Base-by-base conservation (phyloP, 1,284 basidiomycete genomes). In the Apiotrichum akiyoshidainum region DNA sequence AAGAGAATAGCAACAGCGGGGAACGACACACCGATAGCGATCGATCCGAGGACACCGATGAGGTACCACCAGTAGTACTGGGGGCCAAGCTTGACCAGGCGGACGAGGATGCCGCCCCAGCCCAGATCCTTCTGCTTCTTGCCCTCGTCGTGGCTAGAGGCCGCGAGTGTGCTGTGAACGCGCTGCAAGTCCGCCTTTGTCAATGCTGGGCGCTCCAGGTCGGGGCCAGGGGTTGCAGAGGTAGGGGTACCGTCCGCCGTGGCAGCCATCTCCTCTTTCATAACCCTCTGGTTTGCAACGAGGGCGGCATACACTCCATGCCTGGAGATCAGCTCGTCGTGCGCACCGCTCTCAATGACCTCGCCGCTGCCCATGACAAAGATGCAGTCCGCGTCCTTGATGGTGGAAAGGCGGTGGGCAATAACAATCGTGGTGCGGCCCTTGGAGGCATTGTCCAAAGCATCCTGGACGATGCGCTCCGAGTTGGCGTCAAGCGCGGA, bases 381-480 rank as follows among this genome's bases (percentile, higher is more conserved):
- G 66, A 97, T 97, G 66, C 86, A 82, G 78, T 92, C 75, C 13
- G 79, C 78, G 40, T 76, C 70, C 57, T 66, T 66, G 64, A 75
- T 69, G 21, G 74, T 75, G 13, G 80, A 79, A 2, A 83, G 74
- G 10, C 81, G 75, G 69, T 81, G 79, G 41, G 79, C 80, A 62
- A 82, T 79, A 47, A 78, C 77, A 55, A 82, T 78, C 21, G 78
- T 80, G 0, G 81, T 83, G 42, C 79, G 73, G 31, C 81, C 83
- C 39, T 85, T 83, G 13, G 90, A 83, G 55, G 93, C 93, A 77
- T 92, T 92, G 75, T 98, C 94, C 52, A 99, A 80, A 13, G 95
- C 95, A 70, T 95, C 88, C 78, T 97, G 93, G 0, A 99, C 95
- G 58, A 98, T 82, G 52, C 89, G 89, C 75, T 99, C 95, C 31